Evolutionary conservation across 495 filamentous ascomycete species (phyloP).

Genomic region (Hypoxylon fragiforme): DNA sequence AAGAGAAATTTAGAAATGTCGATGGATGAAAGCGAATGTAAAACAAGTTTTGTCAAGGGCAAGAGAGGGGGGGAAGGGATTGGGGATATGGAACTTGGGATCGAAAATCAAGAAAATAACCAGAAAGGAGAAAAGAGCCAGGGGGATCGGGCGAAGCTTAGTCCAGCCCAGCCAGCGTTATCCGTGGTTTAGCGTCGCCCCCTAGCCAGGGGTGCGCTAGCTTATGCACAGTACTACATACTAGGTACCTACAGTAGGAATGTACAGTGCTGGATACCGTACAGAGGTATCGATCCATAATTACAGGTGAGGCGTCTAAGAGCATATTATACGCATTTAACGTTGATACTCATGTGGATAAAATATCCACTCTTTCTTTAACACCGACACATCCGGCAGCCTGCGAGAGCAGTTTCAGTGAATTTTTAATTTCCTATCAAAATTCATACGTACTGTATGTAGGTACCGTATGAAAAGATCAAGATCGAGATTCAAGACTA

Average conservation of each 20-base stretch:
- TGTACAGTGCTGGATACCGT: not conserved
- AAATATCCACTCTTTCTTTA: not conserved
- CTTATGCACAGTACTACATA: not conserved
- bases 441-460: not conserved
- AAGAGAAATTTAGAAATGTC: conserved; percentile 26
- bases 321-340: no score
- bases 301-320: no score
- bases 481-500: conserved; percentile 25
- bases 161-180: conserved; percentile 20
- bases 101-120: conserved; percentile 39
- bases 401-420: not conserved
- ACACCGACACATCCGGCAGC: conserved; percentile 7
- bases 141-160: conserved; percentile 32
- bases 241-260: not conserved
- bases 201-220: conserved; percentile 14
- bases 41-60: conserved; percentile 37
- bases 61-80: conserved; percentile 31
- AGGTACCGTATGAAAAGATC: conserved; percentile 10
- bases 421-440: no score
- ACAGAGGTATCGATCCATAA: no score
- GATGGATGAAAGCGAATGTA: conserved; percentile 37
- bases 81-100: conserved; percentile 32
- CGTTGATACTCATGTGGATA: not conserved
- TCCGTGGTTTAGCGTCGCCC: conserved; percentile 20
- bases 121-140: conserved; percentile 37